phyloP scores from a whole-genome alignment of 768 basidiomycete genomes.

The Mycena venus region DNA sequence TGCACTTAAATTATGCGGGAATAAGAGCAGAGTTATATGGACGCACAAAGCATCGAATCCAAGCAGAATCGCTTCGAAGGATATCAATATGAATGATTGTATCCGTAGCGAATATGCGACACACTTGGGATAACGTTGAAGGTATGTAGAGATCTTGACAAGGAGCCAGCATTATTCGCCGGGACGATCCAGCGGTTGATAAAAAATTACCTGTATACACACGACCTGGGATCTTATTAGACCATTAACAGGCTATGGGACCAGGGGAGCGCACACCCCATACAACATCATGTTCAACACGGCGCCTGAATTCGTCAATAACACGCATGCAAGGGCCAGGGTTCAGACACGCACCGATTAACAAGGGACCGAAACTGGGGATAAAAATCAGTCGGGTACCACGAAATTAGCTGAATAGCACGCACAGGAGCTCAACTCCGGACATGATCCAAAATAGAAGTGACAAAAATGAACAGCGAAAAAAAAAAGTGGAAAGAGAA shows the following conservation, averaged over 20 bases:
- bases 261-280: slow-evolving; percentile 6
- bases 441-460: slow-evolving; percentile 12
- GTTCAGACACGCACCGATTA: background rate
- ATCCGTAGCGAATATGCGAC: background rate
- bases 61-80: slow-evolving; percentile 4
- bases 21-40: background rate
- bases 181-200: background rate
- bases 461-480: background rate
- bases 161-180: background rate
- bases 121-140: background rate
- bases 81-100: background rate
- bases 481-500: too few species aligned
- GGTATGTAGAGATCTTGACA: slow-evolving; percentile 16
- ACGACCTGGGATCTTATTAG: background rate
- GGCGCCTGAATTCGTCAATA: slow-evolving; percentile 5
- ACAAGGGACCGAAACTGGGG: slow-evolving; percentile 18
- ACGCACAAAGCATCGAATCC: slow-evolving; percentile 8
- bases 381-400: background rate
- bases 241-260: background rate
- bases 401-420: background rate
- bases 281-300: slow-evolving; percentile 22
- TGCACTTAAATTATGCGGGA: background rate
- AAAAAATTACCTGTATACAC: background rate
- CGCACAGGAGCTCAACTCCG: slow-evolving; percentile 26
- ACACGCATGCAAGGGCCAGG: too few species aligned